phyloP scores from a whole-genome alignment of 805 yeast species.

The Jamesozyma jinghongensis region DNA sequence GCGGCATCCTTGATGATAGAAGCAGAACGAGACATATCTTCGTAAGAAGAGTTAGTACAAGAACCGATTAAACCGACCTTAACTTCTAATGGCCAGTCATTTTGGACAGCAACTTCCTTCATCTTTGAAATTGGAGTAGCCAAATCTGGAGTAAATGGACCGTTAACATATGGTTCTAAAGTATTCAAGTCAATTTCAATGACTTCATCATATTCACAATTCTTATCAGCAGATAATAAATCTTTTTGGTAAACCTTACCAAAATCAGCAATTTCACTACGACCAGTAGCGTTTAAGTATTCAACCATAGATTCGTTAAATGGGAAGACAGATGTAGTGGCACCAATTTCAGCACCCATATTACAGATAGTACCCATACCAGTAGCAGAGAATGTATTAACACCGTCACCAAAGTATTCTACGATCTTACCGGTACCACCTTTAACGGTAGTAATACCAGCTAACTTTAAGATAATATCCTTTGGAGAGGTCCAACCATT shows the following conservation, averaged over 20 bases:
- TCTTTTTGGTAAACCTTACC: conserved; percentile 62
- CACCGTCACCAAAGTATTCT: conserved; percentile 95
- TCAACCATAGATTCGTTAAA: conserved; percentile 83
- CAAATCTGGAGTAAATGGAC: conserved; percentile 97
- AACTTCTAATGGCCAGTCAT: conserved; percentile 89
- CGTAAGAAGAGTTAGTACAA: conserved; percentile 97
- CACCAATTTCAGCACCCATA: conserved; percentile 99
- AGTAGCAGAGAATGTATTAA: conserved; percentile 83
- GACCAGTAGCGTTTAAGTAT: conserved; percentile 78
- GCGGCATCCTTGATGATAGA: conserved; percentile 88
- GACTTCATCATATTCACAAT: conserved; percentile 87
- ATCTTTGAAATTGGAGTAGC: conserved; percentile 89
- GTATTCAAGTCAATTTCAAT: conserved; percentile 83
- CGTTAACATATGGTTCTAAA: conserved; percentile 92
- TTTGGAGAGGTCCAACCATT: conserved; percentile 97
- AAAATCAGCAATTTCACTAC: conserved; percentile 75
- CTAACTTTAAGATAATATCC: conserved; percentile 86
- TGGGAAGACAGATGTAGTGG: conserved; percentile 96
- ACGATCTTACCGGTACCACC: conserved; percentile 98
- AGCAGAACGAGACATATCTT: conserved; percentile 96
- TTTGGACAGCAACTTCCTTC: conserved; percentile 71
- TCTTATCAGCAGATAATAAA: conserved; percentile 78
- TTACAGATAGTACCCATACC: conserved; percentile 99
- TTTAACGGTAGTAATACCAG: conserved; percentile 90
- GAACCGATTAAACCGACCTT: conserved; percentile 96